These are phyloP conservation scores for Catharanthus roseus DNA, from an alignment of 257 asterid genomes.

Conservation along the genomic window DNA sequence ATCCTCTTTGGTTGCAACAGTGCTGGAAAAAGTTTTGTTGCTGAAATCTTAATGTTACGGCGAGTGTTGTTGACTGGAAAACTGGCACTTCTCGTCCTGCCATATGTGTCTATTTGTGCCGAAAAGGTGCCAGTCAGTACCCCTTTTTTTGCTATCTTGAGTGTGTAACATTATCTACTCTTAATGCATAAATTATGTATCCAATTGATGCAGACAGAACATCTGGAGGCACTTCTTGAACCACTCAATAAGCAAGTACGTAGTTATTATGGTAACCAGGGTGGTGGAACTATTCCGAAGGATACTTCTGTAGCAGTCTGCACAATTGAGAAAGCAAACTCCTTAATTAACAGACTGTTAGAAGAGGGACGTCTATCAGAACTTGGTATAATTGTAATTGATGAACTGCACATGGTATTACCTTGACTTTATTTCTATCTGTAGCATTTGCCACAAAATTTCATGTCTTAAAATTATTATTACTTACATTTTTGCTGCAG, in stretches of 20 bases:
- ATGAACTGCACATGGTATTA: conserved; percentile 97
- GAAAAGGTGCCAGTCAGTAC: conserved; percentile 61
- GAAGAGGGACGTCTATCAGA: conserved; percentile 96
- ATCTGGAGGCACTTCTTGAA: conserved; percentile 81
- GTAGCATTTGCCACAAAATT: conserved; percentile 2
- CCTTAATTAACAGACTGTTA: conserved; percentile 72
- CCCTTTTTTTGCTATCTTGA: conserved; percentile 9
- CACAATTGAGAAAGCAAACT: conserved; percentile 97
- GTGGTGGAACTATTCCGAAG: conserved; percentile 89
- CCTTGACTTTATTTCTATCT: conserved; percentile 20
- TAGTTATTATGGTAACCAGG: conserved; percentile 96
- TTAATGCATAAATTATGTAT: conserved; percentile 15
- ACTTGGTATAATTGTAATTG: conserved; percentile 94
- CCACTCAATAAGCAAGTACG: conserved; percentile 88
- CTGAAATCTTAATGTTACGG: conserved; percentile 91
- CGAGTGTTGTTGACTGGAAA: conserved; percentile 76
- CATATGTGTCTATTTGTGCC: conserved; percentile 90
- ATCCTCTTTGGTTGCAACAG: conserved; percentile 30
- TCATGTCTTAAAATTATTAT: background rate
- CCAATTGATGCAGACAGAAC: conserved; percentile 64
- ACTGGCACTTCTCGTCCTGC: conserved; percentile 94
- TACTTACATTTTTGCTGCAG: background rate
- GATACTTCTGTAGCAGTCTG: conserved; percentile 94
- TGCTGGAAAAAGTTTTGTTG: conserved; percentile 98
- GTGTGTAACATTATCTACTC: conserved; percentile 11